phyloP scores from a whole-genome alignment of 2,329 filamentous ascomycete genomes.

The Hirsutella minnesotensis region DNA sequence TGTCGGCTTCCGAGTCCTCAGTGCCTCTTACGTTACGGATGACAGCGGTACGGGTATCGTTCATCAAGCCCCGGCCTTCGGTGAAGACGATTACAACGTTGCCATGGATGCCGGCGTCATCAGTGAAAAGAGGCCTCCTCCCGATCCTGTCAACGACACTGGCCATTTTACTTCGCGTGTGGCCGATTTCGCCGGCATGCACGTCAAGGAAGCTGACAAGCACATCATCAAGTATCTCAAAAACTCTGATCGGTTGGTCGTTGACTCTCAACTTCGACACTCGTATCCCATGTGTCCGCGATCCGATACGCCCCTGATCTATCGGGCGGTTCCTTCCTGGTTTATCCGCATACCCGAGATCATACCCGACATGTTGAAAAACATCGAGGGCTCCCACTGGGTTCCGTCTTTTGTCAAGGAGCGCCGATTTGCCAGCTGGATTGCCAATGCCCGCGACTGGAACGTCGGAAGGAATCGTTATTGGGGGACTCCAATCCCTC shows the following conservation, averaged over 20 bases:
- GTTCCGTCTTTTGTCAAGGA: conserved; percentile 86
- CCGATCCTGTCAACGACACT: conserved; percentile 79
- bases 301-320: conserved; percentile 91
- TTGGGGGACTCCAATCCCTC: conserved; percentile 85
- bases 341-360: conserved; percentile 81
- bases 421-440: conserved; percentile 84
- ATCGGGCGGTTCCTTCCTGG: conserved; percentile 86
- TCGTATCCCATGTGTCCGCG: conserved; percentile 90
- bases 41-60: conserved; percentile 91
- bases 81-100: conserved; percentile 90
- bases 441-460: conserved; percentile 85
- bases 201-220: conserved; percentile 89
- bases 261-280: conserved; percentile 80
- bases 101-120: conserved; percentile 68
- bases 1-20: conserved; percentile 67
- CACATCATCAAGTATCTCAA: conserved; percentile 86
- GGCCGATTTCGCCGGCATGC: conserved; percentile 69
- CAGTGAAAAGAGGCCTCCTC: conserved; percentile 63
- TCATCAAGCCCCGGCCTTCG: conserved; percentile 85
- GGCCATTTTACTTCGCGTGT: conserved; percentile 71
- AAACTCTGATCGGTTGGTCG: conserved; percentile 60
- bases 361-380: conserved; percentile 79
- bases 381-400: conserved; percentile 85
- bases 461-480: conserved; percentile 89
- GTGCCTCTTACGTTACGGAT: conserved; percentile 75